phyloP scores from a whole-genome alignment of 108 stramenopile genomes.

The Stephanodiscus triporus region DNA sequence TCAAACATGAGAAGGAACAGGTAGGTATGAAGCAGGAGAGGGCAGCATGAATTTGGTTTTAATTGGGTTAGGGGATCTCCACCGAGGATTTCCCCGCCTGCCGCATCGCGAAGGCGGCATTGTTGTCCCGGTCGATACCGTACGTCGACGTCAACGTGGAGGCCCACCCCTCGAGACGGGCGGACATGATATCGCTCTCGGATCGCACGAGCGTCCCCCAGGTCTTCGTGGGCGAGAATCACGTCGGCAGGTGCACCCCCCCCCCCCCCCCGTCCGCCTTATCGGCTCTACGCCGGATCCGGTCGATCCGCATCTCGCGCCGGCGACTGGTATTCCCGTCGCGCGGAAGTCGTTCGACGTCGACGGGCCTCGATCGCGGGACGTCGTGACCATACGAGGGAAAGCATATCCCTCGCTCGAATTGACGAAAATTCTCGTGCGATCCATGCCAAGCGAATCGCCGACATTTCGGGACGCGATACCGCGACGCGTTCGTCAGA shows the following conservation, averaged over 20 bases:
- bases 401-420: slow-evolving; percentile 41
- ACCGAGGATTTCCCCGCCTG: slow-evolving; percentile 47
- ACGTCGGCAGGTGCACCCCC: slow-evolving; percentile 50
- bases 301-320: slow-evolving; percentile 26
- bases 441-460: slow-evolving; percentile 34
- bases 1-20: too few species aligned
- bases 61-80: too few species aligned
- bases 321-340: slow-evolving; percentile 27
- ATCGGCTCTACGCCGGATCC: slow-evolving; percentile 34
- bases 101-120: slow-evolving; percentile 38
- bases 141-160: slow-evolving; percentile 48
- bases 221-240: slow-evolving; percentile 53
- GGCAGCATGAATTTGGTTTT: too few species aligned
- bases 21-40: too few species aligned
- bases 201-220: slow-evolving; percentile 51
- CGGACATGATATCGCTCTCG: slow-evolving; percentile 51
- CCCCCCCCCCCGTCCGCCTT: not conserved
- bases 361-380: not conserved
- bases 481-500: slow-evolving; percentile 48
- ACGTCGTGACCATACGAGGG: not conserved
- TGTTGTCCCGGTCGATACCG: slow-evolving; percentile 40
- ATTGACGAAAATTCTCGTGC: slow-evolving; percentile 42
- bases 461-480: slow-evolving; percentile 19
- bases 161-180: slow-evolving; percentile 35
- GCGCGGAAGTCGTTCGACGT: not conserved